A percentile compares a stretch with the other conserved stretches of the same genome.
Conservation (phyloP, 2,329 filamentous ascomycete species). For the Tolypocladium endophyticum region DNA sequence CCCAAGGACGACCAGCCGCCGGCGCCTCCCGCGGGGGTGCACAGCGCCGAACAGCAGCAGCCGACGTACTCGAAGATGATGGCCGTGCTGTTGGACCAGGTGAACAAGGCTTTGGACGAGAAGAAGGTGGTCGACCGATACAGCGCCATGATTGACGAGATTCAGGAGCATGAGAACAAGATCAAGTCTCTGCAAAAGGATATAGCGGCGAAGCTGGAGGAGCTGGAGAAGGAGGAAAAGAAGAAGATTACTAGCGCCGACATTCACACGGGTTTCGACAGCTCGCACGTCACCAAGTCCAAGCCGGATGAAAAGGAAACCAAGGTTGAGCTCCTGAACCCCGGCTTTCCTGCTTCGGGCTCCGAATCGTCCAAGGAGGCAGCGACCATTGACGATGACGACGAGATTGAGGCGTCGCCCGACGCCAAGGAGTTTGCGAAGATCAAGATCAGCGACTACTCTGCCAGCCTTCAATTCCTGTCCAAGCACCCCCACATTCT, state of each 20-base stretch:
- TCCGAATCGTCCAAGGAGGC: constrained; percentile 5
- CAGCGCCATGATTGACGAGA: constrained; percentile 65
- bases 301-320: constrained; percentile 36
- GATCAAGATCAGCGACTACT: constrained; percentile 68
- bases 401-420: constrained; percentile 64
- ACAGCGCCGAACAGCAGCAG: constrained; percentile 60
- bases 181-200: constrained; percentile 70
- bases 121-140: constrained; percentile 60
- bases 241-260: constrained; percentile 91
- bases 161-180: constrained; percentile 66
- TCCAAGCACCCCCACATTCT: constrained; percentile 68
- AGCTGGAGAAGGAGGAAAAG: constrained; percentile 75
- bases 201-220: constrained; percentile 60
- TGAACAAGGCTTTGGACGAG: constrained; percentile 75
- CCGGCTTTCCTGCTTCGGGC: constrained; percentile 28
- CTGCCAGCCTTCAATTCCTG: constrained; percentile 64
- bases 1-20: constrained; percentile 67
- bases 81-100: constrained; percentile 87
- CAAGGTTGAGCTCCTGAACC: constrained; percentile 68
- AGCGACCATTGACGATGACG: constrained; percentile 50
- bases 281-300: constrained; percentile 65
- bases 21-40: constrained; percentile 66
- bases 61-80: constrained; percentile 96
- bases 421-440: constrained; percentile 72
- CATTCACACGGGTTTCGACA: constrained; percentile 83